Conservation (phyloP, 192 early-diverging fungal genomes). For the Phlyctochytrium planicorne region DNA sequence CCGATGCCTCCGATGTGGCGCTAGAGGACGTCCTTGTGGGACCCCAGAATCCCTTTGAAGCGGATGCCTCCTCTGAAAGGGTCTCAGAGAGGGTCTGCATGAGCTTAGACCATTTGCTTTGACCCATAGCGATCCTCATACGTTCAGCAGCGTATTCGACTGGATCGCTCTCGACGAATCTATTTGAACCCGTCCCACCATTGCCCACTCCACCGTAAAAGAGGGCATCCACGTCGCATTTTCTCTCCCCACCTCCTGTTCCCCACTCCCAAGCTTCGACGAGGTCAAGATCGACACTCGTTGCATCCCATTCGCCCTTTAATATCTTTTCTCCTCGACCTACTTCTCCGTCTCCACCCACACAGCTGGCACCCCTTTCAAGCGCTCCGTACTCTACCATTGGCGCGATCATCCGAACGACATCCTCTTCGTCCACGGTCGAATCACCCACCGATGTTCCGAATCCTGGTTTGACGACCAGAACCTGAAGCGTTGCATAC, state of each 20-base stretch:
- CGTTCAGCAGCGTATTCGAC: neutral
- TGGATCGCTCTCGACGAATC: neutral
- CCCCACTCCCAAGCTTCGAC: too few relatives aligned
- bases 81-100: neutral
- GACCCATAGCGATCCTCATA: neutral
- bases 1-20: neutral
- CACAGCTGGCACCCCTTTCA: neutral
- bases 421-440: conserved; percentile 27
- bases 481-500: neutral
- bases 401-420: conserved; percentile 10
- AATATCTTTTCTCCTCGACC: neutral
- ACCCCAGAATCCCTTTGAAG: neutral
- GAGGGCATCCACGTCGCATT: neutral
- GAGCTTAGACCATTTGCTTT: neutral
- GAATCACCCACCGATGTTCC: conserved; percentile 17
- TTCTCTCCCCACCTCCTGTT: neutral
- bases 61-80: neutral
- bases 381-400: neutral
- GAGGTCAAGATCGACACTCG: neutral
- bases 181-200: neutral
- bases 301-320: neutral
- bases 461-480: neutral
- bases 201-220: neutral
- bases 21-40: neutral
- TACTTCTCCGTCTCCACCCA: neutral